Base-by-base conservation (phyloP, 1,284 basidiomycete species). In the Irpex lacteus region DNA sequence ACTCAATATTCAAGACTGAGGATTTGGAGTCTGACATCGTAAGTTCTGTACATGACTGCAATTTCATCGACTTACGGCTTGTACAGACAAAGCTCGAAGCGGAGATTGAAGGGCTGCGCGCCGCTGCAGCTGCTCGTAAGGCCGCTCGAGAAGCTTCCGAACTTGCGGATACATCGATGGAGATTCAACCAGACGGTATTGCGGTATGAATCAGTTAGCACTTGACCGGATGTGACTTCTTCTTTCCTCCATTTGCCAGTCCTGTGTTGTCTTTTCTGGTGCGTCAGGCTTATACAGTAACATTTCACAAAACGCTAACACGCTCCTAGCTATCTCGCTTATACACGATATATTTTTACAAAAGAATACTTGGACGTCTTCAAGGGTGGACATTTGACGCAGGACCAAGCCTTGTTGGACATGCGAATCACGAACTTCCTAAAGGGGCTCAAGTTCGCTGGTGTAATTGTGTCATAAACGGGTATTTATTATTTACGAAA, bases 21-120 rank as follows among this genome's bases (percentile, higher is more conserved):
- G 87, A 90, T 9, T 71, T 92, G 8, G 85, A 89, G 62, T 78
- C 78, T 9, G 86, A 87, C 70, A 74, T 81, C 62, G 89, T 90
- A 66, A 55, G 85, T 78, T 26, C 26, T 26, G 26, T 26, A 26
- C 3, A 3, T 26, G 2, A 4, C 3, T 26, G 26, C 3, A 13
- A 5, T 36, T 54, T 13, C 47, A 37, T 32, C 37, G 21, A 62
- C 37, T 47, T 19, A 21, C 2, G 3, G 3, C n/a, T 9, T 18
- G 3, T 19, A 37, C 61, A 86, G 85, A 74, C 75, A 9, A 82
- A 82, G 65, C 72, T 86, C 13, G 75, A 79, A 58, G 76, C 74
- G 26, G 85, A 87, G 63, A 75, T 87, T 38, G 82, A 82, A 47
- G 75, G 72, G 8, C 73, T 87, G 21, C 74, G 81, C 65, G 70